Evolutionary conservation across 2,329 filamentous ascomycete species (phyloP).

Genomic region (Aureobasidium lini): DNA sequence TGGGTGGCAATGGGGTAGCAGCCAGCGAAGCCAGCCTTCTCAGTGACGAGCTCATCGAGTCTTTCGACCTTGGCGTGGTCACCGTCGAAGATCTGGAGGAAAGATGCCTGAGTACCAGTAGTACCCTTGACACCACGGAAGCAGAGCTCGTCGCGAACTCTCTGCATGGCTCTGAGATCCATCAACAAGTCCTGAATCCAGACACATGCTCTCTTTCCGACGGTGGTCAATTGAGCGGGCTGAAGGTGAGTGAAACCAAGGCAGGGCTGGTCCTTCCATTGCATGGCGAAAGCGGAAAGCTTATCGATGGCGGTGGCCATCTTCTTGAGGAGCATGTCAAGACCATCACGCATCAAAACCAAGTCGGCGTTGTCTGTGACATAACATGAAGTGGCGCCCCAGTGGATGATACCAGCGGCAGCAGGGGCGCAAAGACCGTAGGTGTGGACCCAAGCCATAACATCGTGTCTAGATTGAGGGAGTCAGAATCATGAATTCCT

Average conservation of each 20-base stretch:
- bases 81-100: conserved; percentile 60
- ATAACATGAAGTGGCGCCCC: conserved; percentile 57
- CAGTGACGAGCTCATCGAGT: conserved; percentile 55
- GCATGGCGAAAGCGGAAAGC: conserved; percentile 61
- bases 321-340: conserved; percentile 71
- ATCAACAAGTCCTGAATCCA: conserved; percentile 72
- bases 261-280: conserved; percentile 66
- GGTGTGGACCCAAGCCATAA: conserved; percentile 52
- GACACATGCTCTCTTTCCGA: conserved; percentile 61
- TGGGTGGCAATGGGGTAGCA: conserved; percentile 62
- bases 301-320: conserved; percentile 72
- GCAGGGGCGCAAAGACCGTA: conserved; percentile 67
- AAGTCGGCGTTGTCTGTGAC: conserved; percentile 71
- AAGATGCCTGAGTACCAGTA: conserved; percentile 72
- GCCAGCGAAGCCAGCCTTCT: conserved; percentile 58
- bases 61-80: conserved; percentile 54
- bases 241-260: conserved; percentile 72
- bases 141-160: conserved; percentile 57
- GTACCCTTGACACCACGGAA: conserved; percentile 71
- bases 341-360: conserved; percentile 65
- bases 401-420: conserved; percentile 78
- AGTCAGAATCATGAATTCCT: background rate
- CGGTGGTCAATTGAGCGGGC: conserved; percentile 48
- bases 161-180: conserved; percentile 67
- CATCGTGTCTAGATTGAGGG: conserved; percentile 27